Conservation (phyloP, 2,329 filamentous ascomycete species). For the Aspergillus oerlinghausenensis region DNA sequence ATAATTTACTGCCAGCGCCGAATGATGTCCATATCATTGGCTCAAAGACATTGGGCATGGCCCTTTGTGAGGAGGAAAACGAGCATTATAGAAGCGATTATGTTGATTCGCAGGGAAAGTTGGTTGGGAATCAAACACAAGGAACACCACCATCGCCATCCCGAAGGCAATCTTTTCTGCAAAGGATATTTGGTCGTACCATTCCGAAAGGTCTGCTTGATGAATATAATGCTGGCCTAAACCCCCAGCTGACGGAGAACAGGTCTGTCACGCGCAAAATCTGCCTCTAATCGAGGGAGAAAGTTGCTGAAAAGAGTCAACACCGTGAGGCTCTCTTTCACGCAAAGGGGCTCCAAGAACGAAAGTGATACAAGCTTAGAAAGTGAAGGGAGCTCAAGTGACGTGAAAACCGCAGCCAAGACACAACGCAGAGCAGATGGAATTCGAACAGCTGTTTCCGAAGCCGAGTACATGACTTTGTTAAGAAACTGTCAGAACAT, state of each 20-base stretch:
- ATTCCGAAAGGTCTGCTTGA: constrained; percentile 18
- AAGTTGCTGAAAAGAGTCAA: constrained; percentile 25
- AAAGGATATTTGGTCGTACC: constrained; percentile 23
- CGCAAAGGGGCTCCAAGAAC: constrained; percentile 17
- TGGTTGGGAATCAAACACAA: constrained; percentile 4
- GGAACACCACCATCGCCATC: constrained; percentile 13
- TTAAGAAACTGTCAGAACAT: constrained; percentile 15
- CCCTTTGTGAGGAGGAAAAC: constrained; percentile 20
- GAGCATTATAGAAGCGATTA: constrained; percentile 6
- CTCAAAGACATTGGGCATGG: constrained; percentile 7
- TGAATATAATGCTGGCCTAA: not conserved
- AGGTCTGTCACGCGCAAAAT: constrained; percentile 22
- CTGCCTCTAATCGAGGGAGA: constrained; percentile 18
- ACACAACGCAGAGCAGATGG: constrained; percentile 6
- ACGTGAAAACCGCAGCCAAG: not conserved
- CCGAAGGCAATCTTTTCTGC: constrained; percentile 19
- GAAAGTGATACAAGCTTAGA: constrained; percentile 12
- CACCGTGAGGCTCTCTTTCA: constrained; percentile 26
- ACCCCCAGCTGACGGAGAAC: constrained; percentile 2
- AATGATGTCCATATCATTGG: constrained; percentile 6
- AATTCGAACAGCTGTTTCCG: constrained; percentile 8
- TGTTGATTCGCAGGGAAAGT: constrained; percentile 9
- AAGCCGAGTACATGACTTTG: constrained; percentile 15
- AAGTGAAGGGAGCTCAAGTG: constrained; percentile 10
- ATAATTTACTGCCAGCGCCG: constrained; percentile 3